Evolutionary conservation across 108 stramenopile species (phyloP).

Genomic region (Fistulifera pelliculosa): DNA sequence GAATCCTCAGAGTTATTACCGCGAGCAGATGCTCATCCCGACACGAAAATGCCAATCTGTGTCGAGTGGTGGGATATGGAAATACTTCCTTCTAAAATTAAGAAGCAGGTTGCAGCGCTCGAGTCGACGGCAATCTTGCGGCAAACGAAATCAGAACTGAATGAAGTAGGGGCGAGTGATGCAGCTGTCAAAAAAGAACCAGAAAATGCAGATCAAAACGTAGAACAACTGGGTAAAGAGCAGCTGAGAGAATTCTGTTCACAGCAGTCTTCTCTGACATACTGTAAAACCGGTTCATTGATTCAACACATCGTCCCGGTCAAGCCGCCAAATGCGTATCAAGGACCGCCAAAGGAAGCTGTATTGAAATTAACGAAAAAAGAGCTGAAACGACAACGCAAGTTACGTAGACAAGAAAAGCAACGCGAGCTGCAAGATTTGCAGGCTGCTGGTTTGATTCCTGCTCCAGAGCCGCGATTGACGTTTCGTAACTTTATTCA

Average conservation of each 20-base stretch:
- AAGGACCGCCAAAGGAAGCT: conserved; percentile 33
- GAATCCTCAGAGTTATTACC: conserved; percentile 7
- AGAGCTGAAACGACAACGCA: conserved; percentile 92
- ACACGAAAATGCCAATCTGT: conserved; percentile 47
- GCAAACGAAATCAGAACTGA: conserved; percentile 41
- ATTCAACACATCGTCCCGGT: conserved; percentile 88
- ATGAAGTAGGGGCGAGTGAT: background rate
- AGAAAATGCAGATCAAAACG: background rate
- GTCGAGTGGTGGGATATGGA: conserved; percentile 97
- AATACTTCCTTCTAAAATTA: conserved; percentile 57
- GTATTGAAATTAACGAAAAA: conserved; percentile 89
- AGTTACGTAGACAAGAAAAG: conserved; percentile 84
- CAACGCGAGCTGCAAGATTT: conserved; percentile 82
- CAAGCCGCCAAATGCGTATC: conserved; percentile 43
- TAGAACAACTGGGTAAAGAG: background rate
- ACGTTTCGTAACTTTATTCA: conserved; percentile 94
- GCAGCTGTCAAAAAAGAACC: conserved; percentile 9
- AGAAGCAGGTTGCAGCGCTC: conserved; percentile 53
- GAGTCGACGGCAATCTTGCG: conserved; percentile 51
- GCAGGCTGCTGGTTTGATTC: conserved; percentile 84
- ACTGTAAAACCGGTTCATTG: conserved; percentile 64
- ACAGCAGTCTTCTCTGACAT: conserved; percentile 40
- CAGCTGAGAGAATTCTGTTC: conserved; percentile 22
- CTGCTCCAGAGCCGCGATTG: conserved; percentile 95
- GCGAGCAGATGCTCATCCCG: conserved; percentile 27